These are phyloP conservation scores for Discostella pseudostelligera DNA, from an alignment of 108 stramenopile species.

Conservation along the genomic window DNA sequence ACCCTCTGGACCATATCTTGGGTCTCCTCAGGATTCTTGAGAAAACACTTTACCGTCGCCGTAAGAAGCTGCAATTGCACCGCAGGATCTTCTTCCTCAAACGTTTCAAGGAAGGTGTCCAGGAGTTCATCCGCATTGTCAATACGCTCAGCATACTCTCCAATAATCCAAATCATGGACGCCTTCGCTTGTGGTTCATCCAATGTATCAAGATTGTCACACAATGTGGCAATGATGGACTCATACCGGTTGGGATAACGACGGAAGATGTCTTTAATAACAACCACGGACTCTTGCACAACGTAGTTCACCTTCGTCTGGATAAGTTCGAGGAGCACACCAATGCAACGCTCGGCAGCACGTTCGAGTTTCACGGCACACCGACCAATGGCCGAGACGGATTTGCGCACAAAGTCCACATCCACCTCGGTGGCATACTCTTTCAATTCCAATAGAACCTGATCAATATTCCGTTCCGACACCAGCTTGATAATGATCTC, in stretches of 20 bases:
- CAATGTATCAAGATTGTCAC: constrained; percentile 97
- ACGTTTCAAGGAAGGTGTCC: constrained; percentile 96
- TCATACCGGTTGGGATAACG: constrained; percentile 99
- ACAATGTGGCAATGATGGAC: constrained; percentile 95
- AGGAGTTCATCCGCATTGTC: constrained; percentile 99
- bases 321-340: constrained; percentile 96
- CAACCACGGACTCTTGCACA: constrained; percentile 98
- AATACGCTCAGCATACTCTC: constrained; percentile 99
- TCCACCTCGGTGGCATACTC: constrained; percentile 99
- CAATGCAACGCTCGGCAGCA: constrained; percentile 98
- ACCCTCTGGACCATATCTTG: constrained; percentile 99
- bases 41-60: constrained; percentile 98
- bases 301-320: constrained; percentile 99
- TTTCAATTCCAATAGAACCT: constrained; percentile 96
- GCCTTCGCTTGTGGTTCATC: constrained; percentile 99
- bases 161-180: constrained; percentile 99
- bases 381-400: constrained; percentile 98
- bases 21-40: constrained; percentile 96
- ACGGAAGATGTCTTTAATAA: constrained; percentile 99
- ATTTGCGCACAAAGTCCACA: constrained; percentile 97
- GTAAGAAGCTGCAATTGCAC: constrained; percentile 98
- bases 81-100: constrained; percentile 93
- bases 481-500: constrained; percentile 99
- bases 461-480: constrained; percentile 95
- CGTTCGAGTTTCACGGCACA: constrained; percentile 98